Conservation (phyloP, 371 early-diverging fungal species). For the Rhizopus microsporus region DNA sequence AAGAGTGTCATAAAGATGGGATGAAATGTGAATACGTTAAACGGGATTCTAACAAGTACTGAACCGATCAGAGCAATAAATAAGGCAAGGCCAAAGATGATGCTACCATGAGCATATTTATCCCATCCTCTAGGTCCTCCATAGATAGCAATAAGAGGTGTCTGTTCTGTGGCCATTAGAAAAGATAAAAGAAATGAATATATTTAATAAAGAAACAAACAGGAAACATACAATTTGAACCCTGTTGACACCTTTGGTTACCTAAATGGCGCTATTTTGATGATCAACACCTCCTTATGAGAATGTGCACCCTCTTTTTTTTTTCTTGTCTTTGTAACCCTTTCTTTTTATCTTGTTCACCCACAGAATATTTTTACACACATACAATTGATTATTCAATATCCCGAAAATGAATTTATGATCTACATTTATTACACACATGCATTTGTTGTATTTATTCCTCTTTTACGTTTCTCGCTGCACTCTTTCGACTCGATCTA, state of each 20-base stretch:
- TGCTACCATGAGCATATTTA: conserved; percentile 8
- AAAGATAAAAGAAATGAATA: not conserved
- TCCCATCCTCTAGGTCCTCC: not conserved
- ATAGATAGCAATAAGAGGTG: not conserved
- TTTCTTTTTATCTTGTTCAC: no score
- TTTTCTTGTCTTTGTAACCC: no score
- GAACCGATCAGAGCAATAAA: conserved; percentile 30
- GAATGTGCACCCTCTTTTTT: no score
- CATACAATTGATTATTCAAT: no score
- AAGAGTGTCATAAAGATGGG: conserved; percentile 31
- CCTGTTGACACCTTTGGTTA: no score
- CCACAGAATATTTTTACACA: no score
- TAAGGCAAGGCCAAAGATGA: conserved; percentile 18
- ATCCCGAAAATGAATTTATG: no score
- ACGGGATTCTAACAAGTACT: conserved; percentile 24
- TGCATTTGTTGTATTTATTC: not conserved
- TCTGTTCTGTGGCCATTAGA: not conserved
- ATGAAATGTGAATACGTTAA: conserved; percentile 34
- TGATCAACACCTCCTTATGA: no score
- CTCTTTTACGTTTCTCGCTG: not conserved
- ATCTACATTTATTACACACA: not conserved
- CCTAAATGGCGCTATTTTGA: no score
- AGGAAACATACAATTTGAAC: no score
- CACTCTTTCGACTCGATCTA: not conserved
- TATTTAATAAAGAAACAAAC: no score